Evolutionary conservation across 371 early-diverging fungal species (phyloP), one percentile per base, ranked within the genome.

Genomic region (Blastocladiella emersonii): DNA sequence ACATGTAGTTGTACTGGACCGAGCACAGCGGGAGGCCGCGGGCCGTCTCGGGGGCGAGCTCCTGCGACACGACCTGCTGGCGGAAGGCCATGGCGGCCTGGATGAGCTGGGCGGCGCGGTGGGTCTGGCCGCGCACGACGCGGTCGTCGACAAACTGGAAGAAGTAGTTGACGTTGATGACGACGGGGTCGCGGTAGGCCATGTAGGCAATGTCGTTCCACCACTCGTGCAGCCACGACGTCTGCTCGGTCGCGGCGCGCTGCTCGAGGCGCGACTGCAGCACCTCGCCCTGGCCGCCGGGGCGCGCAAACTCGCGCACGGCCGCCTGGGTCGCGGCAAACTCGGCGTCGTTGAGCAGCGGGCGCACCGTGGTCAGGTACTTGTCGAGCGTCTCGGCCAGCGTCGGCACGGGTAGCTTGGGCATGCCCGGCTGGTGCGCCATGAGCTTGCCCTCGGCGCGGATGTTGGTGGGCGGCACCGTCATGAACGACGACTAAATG

Each of bases 151-250:
- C 61, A 53, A 73, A 68, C 32, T 68, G 51, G 56, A 71, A 90
- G 66, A 90, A 93, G 74, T 89, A 94, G 67, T 80, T 83, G 55
- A 90, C 92, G 71, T 88, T 85, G 64, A 91, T 78, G 34, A 92
- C 91, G 34, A 93, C 87, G 15, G 97, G 93, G 65, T 96, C 98
- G 65, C 98, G 86, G 78, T 94, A 96, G 21, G 85, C 88, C 79
- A 92, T 85, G 74, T 96, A 96, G 62, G 91, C 89, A 61, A 83
- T 76, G 62, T 92, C 90, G 71, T 87, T 86, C 98, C 98, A 92
- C 95, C 95, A 95, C 65, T 92, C 91, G 71, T 89, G 89, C 67
- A 97, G 79, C 97, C 93, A 92, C n/a, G 60, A n/a, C 45, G 69
- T 61, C 15, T 32, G 45, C 27, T 41, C 25, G 19, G 48, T 21